Evolutionary conservation across 2,329 filamentous ascomycete species (phyloP).

Genomic region (Fusarium beomiforme): DNA sequence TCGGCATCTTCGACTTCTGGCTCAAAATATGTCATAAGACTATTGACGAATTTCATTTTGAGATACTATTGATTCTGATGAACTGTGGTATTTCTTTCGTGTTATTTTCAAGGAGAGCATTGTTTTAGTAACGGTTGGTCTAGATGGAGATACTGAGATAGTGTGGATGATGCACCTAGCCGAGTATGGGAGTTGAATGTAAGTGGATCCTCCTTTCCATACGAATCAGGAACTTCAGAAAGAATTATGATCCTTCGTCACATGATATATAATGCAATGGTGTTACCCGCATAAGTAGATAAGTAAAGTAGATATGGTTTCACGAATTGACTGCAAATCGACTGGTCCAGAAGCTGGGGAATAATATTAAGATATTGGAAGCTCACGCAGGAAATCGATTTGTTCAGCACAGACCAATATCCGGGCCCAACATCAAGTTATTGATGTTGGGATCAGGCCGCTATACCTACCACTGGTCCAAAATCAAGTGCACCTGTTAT

Average conservation of each 20-base stretch:
- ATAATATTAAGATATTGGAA: neutral
- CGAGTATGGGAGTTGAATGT: neutral
- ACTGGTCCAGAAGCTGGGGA: neutral
- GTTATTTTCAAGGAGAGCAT: neutral
- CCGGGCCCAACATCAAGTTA: too few species aligned
- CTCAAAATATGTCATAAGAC: conserved; percentile 49
- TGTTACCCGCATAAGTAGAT: neutral
- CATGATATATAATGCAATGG: neutral
- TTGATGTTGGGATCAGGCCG: too few species aligned
- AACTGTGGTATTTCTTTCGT: neutral
- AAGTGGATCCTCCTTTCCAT: neutral
- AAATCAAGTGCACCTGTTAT: too few species aligned
- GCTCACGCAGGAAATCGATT: neutral
- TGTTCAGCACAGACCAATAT: neutral
- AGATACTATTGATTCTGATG: neutral
- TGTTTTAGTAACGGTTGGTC: neutral
- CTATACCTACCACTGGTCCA: too few species aligned
- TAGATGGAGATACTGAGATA: neutral
- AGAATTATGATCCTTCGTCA: neutral
- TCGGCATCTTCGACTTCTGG: conserved; percentile 60
- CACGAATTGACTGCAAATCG: neutral
- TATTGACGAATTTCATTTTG: conserved; percentile 27
- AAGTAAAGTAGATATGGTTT: neutral
- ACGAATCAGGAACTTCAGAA: neutral
- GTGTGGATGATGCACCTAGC: neutral